Base-by-base conservation (phyloP, 2,329 filamentous ascomycete species). In the Ophiostoma piceae region DNA sequence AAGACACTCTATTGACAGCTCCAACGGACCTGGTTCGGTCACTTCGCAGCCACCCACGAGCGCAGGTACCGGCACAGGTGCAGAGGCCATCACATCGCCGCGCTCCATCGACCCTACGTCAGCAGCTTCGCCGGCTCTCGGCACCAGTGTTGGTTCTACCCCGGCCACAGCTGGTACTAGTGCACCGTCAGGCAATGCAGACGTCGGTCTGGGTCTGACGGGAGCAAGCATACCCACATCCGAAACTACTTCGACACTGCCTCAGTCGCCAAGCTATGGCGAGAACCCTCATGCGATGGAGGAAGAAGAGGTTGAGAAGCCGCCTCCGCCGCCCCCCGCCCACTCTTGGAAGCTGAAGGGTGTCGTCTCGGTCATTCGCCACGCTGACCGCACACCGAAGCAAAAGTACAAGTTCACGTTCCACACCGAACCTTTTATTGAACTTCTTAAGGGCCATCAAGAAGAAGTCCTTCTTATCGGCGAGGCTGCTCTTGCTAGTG, bases 361-460 rank as follows among this genome's bases (percentile, higher is more conserved):
- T 14, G 94, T 99, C 80, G 94, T 99, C 0, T 94, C 94, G 1
- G 95, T 99, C 19, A 93, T 99, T 74, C 88, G 95, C 37, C 95
- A 99, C 79, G 96, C 96, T 2, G 95, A 99, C 80, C 90, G 95
- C 70, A 99, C 95, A 1, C 95, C 95, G 2, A 99, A 99, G 80
- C 95, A 99, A 76, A 99, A 99, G 78, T 97, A 97, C 84, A 99
- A 99, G 78, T 99, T 98, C 76, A 99, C 95, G 0, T 98, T 99
- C 75, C 95, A 99, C 77, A 96, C 93, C 0, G 92, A 94, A 73
- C 95, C 95, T 0, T 99, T 99, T 76, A 94, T 99, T 73, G 92
- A 96, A 73, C 84, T 99, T 3, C 86, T 99, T 60, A 96, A 94
- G 77, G 95, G 95, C 0, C 94, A 99, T 76, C 92, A 96, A 76